Evolutionary conservation across 768 basidiomycete genomes (phyloP).

Genomic region (Postia placenta): DNA sequence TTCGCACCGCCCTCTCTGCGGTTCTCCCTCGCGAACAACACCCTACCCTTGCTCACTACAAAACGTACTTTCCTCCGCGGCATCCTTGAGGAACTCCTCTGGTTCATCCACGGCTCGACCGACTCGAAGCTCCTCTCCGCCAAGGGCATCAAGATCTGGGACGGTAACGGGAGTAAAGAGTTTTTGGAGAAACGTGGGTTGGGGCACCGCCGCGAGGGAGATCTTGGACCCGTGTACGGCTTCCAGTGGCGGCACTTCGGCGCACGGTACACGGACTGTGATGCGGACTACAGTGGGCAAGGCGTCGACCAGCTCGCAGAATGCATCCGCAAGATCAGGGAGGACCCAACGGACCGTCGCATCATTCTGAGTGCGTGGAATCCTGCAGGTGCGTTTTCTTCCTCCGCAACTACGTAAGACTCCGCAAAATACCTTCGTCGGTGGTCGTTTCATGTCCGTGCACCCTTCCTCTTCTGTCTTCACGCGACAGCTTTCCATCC

Average conservation of each 20-base stretch:
- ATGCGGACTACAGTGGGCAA: slow-evolving; percentile 69
- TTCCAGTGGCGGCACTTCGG: slow-evolving; percentile 98
- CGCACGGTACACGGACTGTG: slow-evolving; percentile 71
- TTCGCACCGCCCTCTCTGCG: slow-evolving; percentile 90
- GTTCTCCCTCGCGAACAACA: slow-evolving; percentile 73
- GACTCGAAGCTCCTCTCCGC: slow-evolving; percentile 70
- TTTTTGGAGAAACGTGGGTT: slow-evolving; percentile 84
- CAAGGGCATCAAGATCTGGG: slow-evolving; percentile 95
- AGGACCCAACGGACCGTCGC: slow-evolving; percentile 87
- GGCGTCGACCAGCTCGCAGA: slow-evolving; percentile 91
- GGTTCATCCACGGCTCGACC: slow-evolving; percentile 86
- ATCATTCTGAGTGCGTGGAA: slow-evolving; percentile 99
- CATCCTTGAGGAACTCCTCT: slow-evolving; percentile 89
- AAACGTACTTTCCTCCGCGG: slow-evolving; percentile 92
- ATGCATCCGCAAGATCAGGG: slow-evolving; percentile 86
- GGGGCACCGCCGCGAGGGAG: slow-evolving; percentile 80
- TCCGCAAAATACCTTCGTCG: background rate
- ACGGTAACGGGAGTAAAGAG: slow-evolving; percentile 86
- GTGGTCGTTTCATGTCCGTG: no score
- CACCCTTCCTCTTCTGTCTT: no score
- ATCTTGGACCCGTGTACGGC: slow-evolving; percentile 95
- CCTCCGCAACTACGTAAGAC: no score
- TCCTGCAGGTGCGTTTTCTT: slow-evolving; percentile 66
- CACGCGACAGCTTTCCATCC: no score
- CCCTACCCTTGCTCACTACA: slow-evolving; percentile 88